Conservation (phyloP, 2,329 filamentous ascomycete species). For the Aspergillus ruber region DNA sequence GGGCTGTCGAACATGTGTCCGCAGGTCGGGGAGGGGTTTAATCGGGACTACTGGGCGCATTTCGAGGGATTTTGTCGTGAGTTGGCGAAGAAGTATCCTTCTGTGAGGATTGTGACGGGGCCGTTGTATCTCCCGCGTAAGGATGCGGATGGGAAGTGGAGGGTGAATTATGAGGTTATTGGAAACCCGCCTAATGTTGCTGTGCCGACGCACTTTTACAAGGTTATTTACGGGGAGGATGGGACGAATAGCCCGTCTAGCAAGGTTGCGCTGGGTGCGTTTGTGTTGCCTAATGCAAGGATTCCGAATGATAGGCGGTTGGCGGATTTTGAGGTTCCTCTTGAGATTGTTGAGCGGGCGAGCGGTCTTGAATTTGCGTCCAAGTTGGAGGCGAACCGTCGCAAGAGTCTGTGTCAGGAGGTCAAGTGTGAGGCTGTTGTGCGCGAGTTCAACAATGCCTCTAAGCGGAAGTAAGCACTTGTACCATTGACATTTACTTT, state of each 20-base stretch:
- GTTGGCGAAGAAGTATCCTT: slow-evolving; percentile 72
- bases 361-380: slow-evolving; percentile 85
- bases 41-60: slow-evolving; percentile 98
- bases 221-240: slow-evolving; percentile 95
- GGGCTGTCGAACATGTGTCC: slow-evolving; percentile 94
- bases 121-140: slow-evolving; percentile 86
- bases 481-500: slow-evolving; percentile 1
- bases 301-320: slow-evolving; percentile 86
- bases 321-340: slow-evolving; percentile 85
- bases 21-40: slow-evolving; percentile 96
- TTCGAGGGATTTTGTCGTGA: slow-evolving; percentile 95
- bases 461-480: slow-evolving; percentile 7
- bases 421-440: slow-evolving; percentile 77
- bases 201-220: slow-evolving; percentile 98
- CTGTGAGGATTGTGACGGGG: slow-evolving; percentile 85
- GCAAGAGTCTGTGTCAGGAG: slow-evolving; percentile 78
- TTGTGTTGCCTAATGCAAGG: slow-evolving; percentile 84
- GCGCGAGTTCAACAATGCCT: slow-evolving; percentile 60
- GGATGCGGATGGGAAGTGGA: slow-evolving; percentile 89
- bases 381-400: slow-evolving; percentile 65
- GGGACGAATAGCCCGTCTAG: slow-evolving; percentile 53
- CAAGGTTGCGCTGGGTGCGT: slow-evolving; percentile 83
- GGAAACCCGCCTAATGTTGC: slow-evolving; percentile 88
- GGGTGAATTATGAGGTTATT: slow-evolving; percentile 91
- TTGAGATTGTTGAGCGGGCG: slow-evolving; percentile 87